A percentile compares a stretch with the other conserved stretches of the same genome.
Evolutionary conservation across 208 protist genomes (phyloP).

Genomic region (Strigomonas culicis): DNA sequence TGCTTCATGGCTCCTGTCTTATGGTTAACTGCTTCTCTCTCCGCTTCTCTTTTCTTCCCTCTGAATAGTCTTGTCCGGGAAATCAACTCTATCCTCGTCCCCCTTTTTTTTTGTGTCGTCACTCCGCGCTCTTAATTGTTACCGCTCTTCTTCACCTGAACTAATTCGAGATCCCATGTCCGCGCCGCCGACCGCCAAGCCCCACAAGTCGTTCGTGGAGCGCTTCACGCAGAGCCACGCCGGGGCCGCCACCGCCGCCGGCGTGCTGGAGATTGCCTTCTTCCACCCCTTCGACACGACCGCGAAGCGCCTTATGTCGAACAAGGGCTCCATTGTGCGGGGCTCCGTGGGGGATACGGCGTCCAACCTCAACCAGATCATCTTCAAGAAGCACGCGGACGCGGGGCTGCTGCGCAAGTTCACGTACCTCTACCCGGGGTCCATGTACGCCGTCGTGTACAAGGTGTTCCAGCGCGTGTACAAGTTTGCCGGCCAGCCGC

Average conservation of each 20-base stretch:
- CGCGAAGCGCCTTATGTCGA: conserved; percentile 88
- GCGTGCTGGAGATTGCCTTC: conserved; percentile 80
- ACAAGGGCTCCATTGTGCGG: conserved; percentile 50
- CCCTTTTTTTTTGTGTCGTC: conserved; percentile 12
- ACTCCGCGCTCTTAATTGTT: not conserved
- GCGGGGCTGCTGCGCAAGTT: conserved; percentile 52
- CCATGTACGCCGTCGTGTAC: conserved; percentile 83
- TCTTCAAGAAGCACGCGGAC: conserved; percentile 77
- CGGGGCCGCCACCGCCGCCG: conserved; percentile 61
- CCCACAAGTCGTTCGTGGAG: conserved; percentile 35
- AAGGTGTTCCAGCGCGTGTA: conserved; percentile 91
- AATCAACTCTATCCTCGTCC: conserved; percentile 1
- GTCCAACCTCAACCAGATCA: conserved; percentile 63
- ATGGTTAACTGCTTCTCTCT: not conserved
- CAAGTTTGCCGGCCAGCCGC: conserved; percentile 91
- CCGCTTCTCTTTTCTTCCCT: conserved; percentile 12
- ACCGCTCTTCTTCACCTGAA: not conserved
- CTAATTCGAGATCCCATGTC: conserved; percentile 13
- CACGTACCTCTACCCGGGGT: conserved; percentile 87
- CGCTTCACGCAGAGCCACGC: conserved; percentile 47
- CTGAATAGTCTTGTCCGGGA: not conserved
- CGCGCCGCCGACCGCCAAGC: conserved; percentile 12
- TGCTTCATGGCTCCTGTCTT: not conserved
- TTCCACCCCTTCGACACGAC: conserved; percentile 91
- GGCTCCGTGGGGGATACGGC: conserved; percentile 34